phyloP scores from a whole-genome alignment of 306 rosid genomes.

The Leucaena leucocephala region DNA sequence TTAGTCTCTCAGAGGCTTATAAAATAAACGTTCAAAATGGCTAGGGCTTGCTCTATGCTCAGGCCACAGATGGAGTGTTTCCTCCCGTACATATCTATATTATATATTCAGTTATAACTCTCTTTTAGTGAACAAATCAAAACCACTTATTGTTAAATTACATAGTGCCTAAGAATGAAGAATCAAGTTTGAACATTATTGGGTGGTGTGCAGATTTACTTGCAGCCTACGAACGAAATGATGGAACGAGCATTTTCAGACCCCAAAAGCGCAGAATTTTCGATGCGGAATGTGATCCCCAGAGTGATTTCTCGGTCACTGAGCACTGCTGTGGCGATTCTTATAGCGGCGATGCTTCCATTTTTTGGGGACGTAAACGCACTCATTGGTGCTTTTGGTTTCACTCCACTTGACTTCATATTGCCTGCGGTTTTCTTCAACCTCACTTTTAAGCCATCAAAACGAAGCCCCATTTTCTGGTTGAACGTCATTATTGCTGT shows the following conservation, averaged over 20 bases:
- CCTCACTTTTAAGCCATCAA: conserved; percentile 77
- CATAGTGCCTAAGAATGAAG: not conserved
- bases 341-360: conserved; percentile 81
- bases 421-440: conserved; percentile 71
- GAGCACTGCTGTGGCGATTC: conserved; percentile 50
- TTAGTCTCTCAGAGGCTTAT: too few relatives aligned
- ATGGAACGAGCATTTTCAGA: conserved; percentile 62
- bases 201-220: conserved; percentile 56
- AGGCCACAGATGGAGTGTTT: too few relatives aligned
- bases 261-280: conserved; percentile 50
- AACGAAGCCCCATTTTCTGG: conserved; percentile 57
- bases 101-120: too few relatives aligned
- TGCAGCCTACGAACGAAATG: conserved; percentile 78
- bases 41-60: too few relatives aligned
- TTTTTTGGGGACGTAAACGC: conserved; percentile 79
- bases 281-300: conserved; percentile 66
- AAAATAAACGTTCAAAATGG: too few relatives aligned
- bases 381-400: conserved; percentile 83
- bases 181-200: not conserved
- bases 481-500: conserved; percentile 55
- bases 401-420: conserved; percentile 81
- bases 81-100: too few relatives aligned
- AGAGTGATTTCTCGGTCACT: conserved; percentile 59
- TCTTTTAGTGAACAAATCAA: not conserved
- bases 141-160: not conserved